Conservation (phyloP, 345 rosid genomes). For the Erucastrum elatum region DNA sequence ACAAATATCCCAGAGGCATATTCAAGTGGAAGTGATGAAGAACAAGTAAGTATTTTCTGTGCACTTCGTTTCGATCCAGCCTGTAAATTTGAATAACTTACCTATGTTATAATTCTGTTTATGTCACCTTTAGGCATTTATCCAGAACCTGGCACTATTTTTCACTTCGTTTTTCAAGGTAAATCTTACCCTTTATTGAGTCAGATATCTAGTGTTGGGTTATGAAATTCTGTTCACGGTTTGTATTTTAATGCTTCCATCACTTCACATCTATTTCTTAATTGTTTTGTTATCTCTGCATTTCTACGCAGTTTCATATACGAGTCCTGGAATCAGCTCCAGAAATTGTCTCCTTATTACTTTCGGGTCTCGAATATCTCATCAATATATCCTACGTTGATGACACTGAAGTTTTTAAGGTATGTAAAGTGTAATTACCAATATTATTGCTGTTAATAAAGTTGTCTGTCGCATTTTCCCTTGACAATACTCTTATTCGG, state of each 20-base stretch:
- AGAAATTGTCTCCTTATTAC: slow-evolving; percentile 62
- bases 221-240: not conserved
- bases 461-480: not conserved
- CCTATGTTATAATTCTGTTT: not conserved
- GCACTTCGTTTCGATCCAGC: not conserved
- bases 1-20: slow-evolving; percentile 95
- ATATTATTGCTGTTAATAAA: not conserved
- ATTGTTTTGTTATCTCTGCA: not conserved
- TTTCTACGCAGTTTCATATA: slow-evolving; percentile 70
- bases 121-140: slow-evolving; percentile 73
- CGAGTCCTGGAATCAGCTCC: slow-evolving; percentile 73
- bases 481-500: not conserved
- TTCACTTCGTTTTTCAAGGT: slow-evolving; percentile 96
- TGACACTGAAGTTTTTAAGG: slow-evolving; percentile 99
- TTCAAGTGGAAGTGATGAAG: slow-evolving; percentile 80
- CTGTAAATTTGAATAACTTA: not conserved
- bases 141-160: slow-evolving; percentile 96
- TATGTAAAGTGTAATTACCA: slow-evolving; percentile 30
- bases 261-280: not conserved
- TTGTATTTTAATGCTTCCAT: slow-evolving; percentile 2
- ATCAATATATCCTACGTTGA: slow-evolving; percentile 91
- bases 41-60: slow-evolving; percentile 60
- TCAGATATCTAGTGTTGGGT: slow-evolving; percentile 3
- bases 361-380: slow-evolving; percentile 87
- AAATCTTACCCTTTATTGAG: slow-evolving; percentile 31